phyloP scores from a whole-genome alignment of 352 stramenopile species.

The Phytophthora kernoviae region DNA sequence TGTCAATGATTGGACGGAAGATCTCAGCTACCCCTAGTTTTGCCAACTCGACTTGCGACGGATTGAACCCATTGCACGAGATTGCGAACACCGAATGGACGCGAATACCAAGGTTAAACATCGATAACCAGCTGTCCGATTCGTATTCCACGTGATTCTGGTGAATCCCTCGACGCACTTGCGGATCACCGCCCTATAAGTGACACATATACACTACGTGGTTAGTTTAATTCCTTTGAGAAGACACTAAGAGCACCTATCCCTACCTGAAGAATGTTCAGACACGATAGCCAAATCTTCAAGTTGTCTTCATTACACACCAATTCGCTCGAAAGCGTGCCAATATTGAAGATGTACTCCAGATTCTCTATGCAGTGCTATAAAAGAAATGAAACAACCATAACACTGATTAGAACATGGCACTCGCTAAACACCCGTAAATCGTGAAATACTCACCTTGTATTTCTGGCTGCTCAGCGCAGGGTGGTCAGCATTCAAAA shows the following conservation, averaged over 20 bases:
- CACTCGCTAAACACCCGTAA: too few species aligned
- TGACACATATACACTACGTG: slow-evolving; percentile 16
- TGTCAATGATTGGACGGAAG: slow-evolving; percentile 51
- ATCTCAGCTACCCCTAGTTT: slow-evolving; percentile 46
- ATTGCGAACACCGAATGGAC: slow-evolving; percentile 86
- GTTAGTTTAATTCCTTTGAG: slow-evolving; percentile 6
- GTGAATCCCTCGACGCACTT: slow-evolving; percentile 69
- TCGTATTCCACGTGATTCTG: slow-evolving; percentile 89
- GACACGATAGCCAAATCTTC: slow-evolving; percentile 70
- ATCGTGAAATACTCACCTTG: slow-evolving; percentile 53
- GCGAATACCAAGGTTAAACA: slow-evolving; percentile 90
- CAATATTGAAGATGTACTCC: slow-evolving; percentile 87
- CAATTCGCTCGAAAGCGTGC: slow-evolving; percentile 74
- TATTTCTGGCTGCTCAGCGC: slow-evolving; percentile 87
- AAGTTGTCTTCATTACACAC: slow-evolving; percentile 77
- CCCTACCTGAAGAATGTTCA: slow-evolving; percentile 68
- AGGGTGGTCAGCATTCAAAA: slow-evolving; percentile 77
- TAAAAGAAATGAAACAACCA: slow-evolving; percentile 6
- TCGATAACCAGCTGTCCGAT: slow-evolving; percentile 87
- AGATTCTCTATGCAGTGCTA: slow-evolving; percentile 88
- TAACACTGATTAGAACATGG: slow-evolving; percentile 2
- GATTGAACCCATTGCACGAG: slow-evolving; percentile 72
- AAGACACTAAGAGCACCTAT: not conserved
- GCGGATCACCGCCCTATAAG: slow-evolving; percentile 71
- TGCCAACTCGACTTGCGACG: slow-evolving; percentile 36